Evolutionary conservation across 2,329 filamentous ascomycete genomes (phyloP).

Genomic region (Aspergillus brasiliensis): DNA sequence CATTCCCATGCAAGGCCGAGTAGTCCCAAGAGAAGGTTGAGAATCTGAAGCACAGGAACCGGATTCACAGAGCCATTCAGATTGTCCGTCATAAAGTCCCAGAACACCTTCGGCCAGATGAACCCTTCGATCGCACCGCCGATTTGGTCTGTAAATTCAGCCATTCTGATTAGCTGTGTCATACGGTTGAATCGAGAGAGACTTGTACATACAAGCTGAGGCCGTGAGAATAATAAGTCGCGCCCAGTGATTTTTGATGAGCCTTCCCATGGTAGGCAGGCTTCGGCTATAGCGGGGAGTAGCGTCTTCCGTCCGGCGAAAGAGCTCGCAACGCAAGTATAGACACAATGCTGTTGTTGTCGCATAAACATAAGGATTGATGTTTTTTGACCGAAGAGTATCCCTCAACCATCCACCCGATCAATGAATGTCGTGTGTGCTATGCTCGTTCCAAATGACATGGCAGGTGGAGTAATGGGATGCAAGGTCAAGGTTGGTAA

Average conservation of each 20-base stretch:
- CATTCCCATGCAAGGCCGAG: constrained; percentile 85
- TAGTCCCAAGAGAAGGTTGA: constrained; percentile 84
- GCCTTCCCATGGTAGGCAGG: constrained; percentile 74
- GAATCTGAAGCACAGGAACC: constrained; percentile 81
- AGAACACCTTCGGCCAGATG: constrained; percentile 99
- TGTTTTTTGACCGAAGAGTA: background rate
- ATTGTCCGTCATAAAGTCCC: constrained; percentile 91
- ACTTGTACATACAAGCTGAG: constrained; percentile 65
- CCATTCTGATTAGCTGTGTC: constrained; percentile 17
- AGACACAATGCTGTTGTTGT: background rate
- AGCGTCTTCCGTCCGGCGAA: constrained; percentile 33
- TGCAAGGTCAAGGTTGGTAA: background rate
- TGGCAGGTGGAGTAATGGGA: constrained; percentile 13
- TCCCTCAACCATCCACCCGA: constrained; percentile 12
- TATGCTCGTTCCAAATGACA: constrained; percentile 15
- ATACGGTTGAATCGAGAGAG: background rate
- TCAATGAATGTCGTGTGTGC: constrained; percentile 4
- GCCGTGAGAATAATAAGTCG: constrained; percentile 89
- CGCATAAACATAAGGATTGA: background rate
- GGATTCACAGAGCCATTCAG: constrained; percentile 85
- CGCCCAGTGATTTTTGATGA: constrained; percentile 99
- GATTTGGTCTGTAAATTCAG: constrained; percentile 71
- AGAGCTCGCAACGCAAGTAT: constrained; percentile 4
- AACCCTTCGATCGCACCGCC: constrained; percentile 80
- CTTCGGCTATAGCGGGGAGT: background rate